These are phyloP conservation scores for Heliamphora exappendiculata DNA, from an alignment of 148 eudicot species.

Conservation along the genomic window DNA sequence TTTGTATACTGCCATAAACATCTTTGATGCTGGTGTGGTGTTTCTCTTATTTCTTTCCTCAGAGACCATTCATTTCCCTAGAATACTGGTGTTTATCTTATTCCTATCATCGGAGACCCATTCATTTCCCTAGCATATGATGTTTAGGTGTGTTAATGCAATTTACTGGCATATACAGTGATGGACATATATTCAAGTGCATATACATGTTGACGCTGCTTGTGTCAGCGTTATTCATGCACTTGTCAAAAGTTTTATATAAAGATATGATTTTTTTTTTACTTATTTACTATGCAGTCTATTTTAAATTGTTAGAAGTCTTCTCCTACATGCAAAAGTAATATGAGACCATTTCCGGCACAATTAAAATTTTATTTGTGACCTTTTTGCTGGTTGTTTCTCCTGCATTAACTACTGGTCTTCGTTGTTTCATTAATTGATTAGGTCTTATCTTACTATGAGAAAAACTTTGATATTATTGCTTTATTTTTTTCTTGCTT, in stretches of 20 bases:
- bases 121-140: background rate
- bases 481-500: background rate
- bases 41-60: background rate
- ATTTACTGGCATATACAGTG: background rate
- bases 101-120: background rate
- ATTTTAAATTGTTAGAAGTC: background rate
- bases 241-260: too few species aligned
- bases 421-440: background rate
- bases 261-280: too few species aligned
- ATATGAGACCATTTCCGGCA: background rate
- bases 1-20: background rate
- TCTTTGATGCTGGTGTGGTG: background rate
- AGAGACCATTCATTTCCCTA: background rate
- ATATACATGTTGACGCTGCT: background rate
- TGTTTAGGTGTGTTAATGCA: background rate
- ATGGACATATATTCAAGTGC: background rate
- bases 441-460: background rate
- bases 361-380: background rate
- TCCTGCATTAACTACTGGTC: background rate
- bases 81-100: background rate
- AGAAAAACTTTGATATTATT: background rate
- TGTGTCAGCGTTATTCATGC: background rate
- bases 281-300: too few species aligned
- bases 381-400: background rate
- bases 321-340: background rate